Evolutionary conservation across 805 yeast genomes (phyloP), one percentile per base, ranked within the genome.

Genomic region (Kockiozyma suomiensis): DNA sequence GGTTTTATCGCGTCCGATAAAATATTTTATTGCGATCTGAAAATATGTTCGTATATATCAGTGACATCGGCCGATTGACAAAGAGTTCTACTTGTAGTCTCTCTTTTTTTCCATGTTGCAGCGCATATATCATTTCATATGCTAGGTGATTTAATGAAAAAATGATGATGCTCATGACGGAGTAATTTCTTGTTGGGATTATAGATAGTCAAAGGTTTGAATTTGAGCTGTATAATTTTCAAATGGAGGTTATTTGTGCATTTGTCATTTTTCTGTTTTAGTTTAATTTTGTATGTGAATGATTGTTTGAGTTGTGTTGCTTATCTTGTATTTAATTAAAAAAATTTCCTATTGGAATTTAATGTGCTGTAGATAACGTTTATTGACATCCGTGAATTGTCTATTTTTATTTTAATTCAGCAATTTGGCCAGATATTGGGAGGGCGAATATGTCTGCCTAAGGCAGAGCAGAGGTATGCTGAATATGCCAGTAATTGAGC

Each of bases 1-100:
- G 53, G 53, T 49, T 49, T 37, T 35, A 49, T 35, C 53, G 53
- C 43, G 53, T 37, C 53, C 53, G 53, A 49, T 49, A 43, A 21
- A 49, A 35, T 43, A 21, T 49, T 49, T 49, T 23, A 49, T 49
- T 21, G 37, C 2, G n/a, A 21, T n/a, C 28, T 32, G 25, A 49
- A 21, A 5, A 8, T 4, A 13, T 13, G 5, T 10, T 21, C 13
- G 23, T 21, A 17, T 13, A 15, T 48, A 35, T 37, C 23, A 28
- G 13, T 13, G 23, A 23, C 53, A 49, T 49, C 53, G 53, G 53
- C 43, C 53, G 53, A 37, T 49, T 17, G 53, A 32, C 40, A 47
- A 15, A 23, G 40, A 19, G 37, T 45, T 15, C 8, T 30, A 8
- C 12, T 30, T 26, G 38, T 10, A n/a, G 15, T 15, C 15, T 30